Percentiles rank a stretch among this genome's conserved stretches.
These are phyloP conservation scores for Pleoardoris graminearum DNA, from an alignment of 2,329 filamentous ascomycete species.

Conservation along the genomic window DNA sequence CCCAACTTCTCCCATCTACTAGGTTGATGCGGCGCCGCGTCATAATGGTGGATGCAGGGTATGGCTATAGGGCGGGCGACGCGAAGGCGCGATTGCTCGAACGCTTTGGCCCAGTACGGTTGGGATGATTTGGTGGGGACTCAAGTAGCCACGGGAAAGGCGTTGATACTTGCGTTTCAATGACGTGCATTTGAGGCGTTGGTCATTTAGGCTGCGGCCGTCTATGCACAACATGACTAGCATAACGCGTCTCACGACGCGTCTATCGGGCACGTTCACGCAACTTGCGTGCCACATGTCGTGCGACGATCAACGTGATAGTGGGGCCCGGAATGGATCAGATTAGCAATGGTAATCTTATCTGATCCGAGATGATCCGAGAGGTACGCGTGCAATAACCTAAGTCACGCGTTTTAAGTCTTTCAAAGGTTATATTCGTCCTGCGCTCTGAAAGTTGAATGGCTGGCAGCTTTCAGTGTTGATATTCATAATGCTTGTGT, in stretches of 20 bases:
- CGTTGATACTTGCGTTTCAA: neutral
- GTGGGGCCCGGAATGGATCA: neutral
- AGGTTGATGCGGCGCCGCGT: conserved; percentile 18
- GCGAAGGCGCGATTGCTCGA: too few relatives aligned
- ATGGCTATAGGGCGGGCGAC: neutral
- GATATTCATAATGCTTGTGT: neutral
- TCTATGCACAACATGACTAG: neutral
- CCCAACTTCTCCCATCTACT: conserved; percentile 63
- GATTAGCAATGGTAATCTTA: conserved; percentile 5
- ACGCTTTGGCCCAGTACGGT: neutral
- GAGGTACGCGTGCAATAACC: neutral
- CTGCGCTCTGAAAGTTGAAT: too few relatives aligned
- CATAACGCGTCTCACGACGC: neutral
- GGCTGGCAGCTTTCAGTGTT: too few relatives aligned
- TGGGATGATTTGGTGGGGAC: neutral
- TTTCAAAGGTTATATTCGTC: too few relatives aligned
- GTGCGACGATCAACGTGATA: neutral
- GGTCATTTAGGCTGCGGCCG: neutral
- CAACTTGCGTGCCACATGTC: neutral
- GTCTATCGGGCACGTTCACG: neutral
- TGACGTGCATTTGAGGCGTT: conserved; percentile 2
- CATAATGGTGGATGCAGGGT: conserved; percentile 6
- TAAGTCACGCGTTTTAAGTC: neutral
- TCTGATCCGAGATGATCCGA: conserved; percentile 8
- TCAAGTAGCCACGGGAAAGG: neutral